phyloP scores from a whole-genome alignment of 345 rosid genomes.

The Acer saccharum region DNA sequence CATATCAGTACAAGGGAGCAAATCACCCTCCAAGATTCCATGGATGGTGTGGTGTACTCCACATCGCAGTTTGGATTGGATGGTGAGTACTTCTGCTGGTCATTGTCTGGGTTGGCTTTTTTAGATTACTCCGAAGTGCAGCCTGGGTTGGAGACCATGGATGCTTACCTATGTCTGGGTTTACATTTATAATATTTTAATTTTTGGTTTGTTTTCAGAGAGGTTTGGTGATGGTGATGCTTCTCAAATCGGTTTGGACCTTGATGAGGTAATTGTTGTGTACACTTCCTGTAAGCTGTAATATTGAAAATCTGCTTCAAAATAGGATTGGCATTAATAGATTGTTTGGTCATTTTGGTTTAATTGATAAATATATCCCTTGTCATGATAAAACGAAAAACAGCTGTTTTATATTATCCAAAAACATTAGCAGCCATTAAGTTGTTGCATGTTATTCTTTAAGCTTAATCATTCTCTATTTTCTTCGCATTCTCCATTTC shows the following conservation, averaged over 20 bases:
- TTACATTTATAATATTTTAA: neutral
- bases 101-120: conserved; percentile 27
- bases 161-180: neutral
- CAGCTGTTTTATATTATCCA: too few relatives aligned
- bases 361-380: neutral
- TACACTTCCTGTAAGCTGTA: neutral
- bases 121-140: conserved; percentile 75
- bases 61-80: conserved; percentile 96
- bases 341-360: neutral
- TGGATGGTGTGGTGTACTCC: conserved; percentile 94
- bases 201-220: conserved; percentile 54
- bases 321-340: neutral
- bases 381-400: neutral
- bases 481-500: neutral
- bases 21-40: conserved; percentile 95
- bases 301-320: neutral
- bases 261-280: conserved; percentile 74
- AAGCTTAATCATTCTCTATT: neutral
- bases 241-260: conserved; percentile 87
- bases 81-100: conserved; percentile 55
- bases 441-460: neutral
- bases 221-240: conserved; percentile 98
- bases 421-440: neutral
- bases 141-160: conserved; percentile 75
- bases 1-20: conserved; percentile 97